Evolutionary conservation across 2,329 filamentous ascomycete species (phyloP).

Genomic region (Purpureocillium lavendulum): DNA sequence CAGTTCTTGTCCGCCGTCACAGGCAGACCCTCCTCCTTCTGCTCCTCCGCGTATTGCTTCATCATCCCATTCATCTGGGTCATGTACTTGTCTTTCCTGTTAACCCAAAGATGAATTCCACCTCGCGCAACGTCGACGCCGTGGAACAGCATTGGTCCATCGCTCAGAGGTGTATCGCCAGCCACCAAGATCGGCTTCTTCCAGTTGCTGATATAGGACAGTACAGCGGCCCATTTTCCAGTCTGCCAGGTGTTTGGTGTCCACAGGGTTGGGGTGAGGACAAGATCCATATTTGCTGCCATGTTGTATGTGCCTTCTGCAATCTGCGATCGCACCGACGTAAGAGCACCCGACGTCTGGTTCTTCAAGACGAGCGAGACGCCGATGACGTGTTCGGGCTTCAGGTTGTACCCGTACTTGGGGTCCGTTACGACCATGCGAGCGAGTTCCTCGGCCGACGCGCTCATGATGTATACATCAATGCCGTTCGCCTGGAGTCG

Average conservation of each 20-base stretch:
- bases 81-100: conserved; percentile 25
- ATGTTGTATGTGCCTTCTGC: conserved; percentile 24
- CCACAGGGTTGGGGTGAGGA: conserved; percentile 30
- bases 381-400: conserved; percentile 34
- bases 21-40: conserved; percentile 22
- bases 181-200: conserved; percentile 30
- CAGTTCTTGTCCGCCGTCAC: conserved; percentile 36
- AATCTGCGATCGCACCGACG: conserved; percentile 29
- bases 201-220: conserved; percentile 34
- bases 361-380: conserved; percentile 28
- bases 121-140: conserved; percentile 31
- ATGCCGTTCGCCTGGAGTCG: conserved; percentile 32
- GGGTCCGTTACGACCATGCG: conserved; percentile 34
- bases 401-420: conserved; percentile 35
- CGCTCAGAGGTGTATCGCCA: conserved; percentile 32
- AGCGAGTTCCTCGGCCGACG: conserved; percentile 32
- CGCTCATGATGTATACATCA: conserved; percentile 34
- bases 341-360: conserved; percentile 18
- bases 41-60: conserved; percentile 20
- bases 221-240: conserved; percentile 33
- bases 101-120: conserved; percentile 31
- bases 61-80: conserved; percentile 28
- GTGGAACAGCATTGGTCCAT: conserved; percentile 36
- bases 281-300: conserved; percentile 25
- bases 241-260: conserved; percentile 33